phyloP scores from a whole-genome alignment of 1,284 basidiomycete genomes.

The Sporisorium reilianum region DNA sequence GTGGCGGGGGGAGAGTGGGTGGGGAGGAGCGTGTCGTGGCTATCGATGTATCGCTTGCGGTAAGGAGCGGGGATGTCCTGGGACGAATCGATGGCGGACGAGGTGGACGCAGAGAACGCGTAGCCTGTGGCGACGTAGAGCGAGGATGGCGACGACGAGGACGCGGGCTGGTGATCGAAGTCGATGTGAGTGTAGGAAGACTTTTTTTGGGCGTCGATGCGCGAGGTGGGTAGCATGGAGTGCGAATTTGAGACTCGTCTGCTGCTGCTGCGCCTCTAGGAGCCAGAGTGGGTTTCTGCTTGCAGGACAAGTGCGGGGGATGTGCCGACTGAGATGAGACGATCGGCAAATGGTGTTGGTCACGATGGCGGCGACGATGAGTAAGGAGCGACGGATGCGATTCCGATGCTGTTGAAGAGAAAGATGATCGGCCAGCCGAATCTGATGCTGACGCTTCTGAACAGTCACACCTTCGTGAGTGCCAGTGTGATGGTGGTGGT shows the following conservation, averaged over 20 bases:
- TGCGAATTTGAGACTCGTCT: conserved; percentile 6
- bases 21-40: conserved; percentile 40
- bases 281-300: conserved; percentile 4
- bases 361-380: background rate
- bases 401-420: background rate
- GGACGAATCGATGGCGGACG: conserved; percentile 19
- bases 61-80: conserved; percentile 31
- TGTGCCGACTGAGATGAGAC: background rate
- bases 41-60: conserved; percentile 50
- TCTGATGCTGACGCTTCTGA: conserved; percentile 1
- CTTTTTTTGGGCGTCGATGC: conserved; percentile 41
- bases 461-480: background rate
- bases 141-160: conserved; percentile 9
- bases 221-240: conserved; percentile 47
- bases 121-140: conserved; percentile 16
- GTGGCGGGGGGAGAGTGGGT: conserved; percentile 38
- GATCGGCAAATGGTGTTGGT: conserved; percentile 3
- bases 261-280: background rate
- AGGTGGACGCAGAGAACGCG: conserved; percentile 14
- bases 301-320: background rate
- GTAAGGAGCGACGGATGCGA: background rate
- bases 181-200: conserved; percentile 37
- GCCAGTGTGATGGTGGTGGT: background rate
- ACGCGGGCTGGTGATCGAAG: conserved; percentile 16
- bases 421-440: conserved; percentile 20